Evolutionary conservation across 768 basidiomycete genomes (phyloP), one percentile per base, ranked within the genome.

Genomic region (Exidia glandulosa): DNA sequence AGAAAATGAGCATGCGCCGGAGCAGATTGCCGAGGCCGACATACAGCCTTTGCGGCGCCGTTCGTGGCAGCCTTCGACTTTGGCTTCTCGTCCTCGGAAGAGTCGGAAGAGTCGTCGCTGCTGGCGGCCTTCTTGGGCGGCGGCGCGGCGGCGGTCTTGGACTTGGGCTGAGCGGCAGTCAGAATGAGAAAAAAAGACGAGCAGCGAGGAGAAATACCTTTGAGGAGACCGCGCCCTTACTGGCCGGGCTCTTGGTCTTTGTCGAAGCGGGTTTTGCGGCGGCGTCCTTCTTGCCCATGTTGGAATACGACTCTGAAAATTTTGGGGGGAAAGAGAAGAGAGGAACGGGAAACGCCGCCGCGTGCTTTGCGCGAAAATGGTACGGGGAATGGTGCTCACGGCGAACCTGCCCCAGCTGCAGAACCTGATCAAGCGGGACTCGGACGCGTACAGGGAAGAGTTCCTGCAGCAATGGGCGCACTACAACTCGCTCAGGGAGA

Each of bases 381-480:
- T 23, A 9, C 50, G 90, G 60, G 89, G 88, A 56, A 78, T 87
- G 57, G 79, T 93, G 59, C 81, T 95, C 64, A 87, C 90, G 32
- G 82, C 89, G 16, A 95, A 95, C 68, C 82, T 97, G 9, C 94
- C 96, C 0, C 92, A 96, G 69, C 80, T 99, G 7, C 95, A 98
- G 71, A 97, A 97, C 70, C 79, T 98, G 58, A 94, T 99, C 71
- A 99, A 99, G 70, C 82, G 96, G 48, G 92, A 96, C 70, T 90
- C 95, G 2, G 72, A 75, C 9, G 86, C 83, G 0, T 98, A 99
- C 77, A 88, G 83, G 69, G 95, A 98, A 62, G 96, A 99, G 66
- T 99, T 98, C 66, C 69, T 94, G 16, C 92, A 92, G 64, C 95
- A 99, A 78, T 96, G 93, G 87, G 90, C 90, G 62, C 91, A 95